A percentile compares a stretch with the other conserved stretches of the same genome.
Conservation (phyloP, 2,329 filamentous ascomycete genomes). For the Grosmannia clavigera region DNA sequence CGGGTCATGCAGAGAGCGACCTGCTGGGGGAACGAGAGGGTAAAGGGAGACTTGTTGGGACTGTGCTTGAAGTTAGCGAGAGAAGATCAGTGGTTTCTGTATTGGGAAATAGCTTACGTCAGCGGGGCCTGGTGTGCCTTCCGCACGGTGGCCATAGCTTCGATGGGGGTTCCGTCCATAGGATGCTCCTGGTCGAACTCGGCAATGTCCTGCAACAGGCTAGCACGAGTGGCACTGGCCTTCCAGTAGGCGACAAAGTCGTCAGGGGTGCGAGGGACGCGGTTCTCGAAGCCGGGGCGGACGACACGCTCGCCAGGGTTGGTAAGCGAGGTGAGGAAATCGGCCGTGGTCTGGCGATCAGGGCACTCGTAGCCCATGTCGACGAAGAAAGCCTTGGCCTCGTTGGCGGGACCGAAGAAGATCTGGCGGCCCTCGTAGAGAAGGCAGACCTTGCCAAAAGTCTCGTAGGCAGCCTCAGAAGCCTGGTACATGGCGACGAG, state of each 20-base stretch:
- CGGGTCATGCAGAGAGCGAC: constrained; percentile 66
- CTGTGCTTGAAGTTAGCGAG: constrained; percentile 64
- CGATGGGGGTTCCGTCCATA: constrained; percentile 39
- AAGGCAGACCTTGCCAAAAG: constrained; percentile 64
- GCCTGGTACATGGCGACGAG: constrained; percentile 56
- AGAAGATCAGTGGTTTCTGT: constrained; percentile 37
- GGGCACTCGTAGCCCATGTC: constrained; percentile 52
- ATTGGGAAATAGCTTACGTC: constrained; percentile 37
- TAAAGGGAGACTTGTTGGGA: constrained; percentile 67
- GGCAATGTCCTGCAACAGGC: constrained; percentile 40
- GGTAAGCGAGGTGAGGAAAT: constrained; percentile 66
- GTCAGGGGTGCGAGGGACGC: constrained; percentile 45
- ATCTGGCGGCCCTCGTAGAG: constrained; percentile 57
- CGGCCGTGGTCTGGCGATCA: constrained; percentile 53
- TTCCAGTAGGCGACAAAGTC: constrained; percentile 49
- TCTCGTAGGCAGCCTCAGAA: constrained; percentile 48
- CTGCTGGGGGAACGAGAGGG: constrained; percentile 64
- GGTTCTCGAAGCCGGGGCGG: constrained; percentile 45
- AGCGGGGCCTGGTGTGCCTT: constrained; percentile 46
- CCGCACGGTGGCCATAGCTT: constrained; percentile 40
- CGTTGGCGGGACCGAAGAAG: constrained; percentile 49
- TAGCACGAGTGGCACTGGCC: constrained; percentile 35
- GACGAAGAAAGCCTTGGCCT: constrained; percentile 54
- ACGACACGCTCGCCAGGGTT: constrained; percentile 61
- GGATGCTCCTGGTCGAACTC: constrained; percentile 39